A percentile compares a stretch with the other conserved stretches of the same genome.
These are phyloP conservation scores for Pichia gijzeniarum DNA, from an alignment of 805 yeast genomes.

Conservation along the genomic window DNA sequence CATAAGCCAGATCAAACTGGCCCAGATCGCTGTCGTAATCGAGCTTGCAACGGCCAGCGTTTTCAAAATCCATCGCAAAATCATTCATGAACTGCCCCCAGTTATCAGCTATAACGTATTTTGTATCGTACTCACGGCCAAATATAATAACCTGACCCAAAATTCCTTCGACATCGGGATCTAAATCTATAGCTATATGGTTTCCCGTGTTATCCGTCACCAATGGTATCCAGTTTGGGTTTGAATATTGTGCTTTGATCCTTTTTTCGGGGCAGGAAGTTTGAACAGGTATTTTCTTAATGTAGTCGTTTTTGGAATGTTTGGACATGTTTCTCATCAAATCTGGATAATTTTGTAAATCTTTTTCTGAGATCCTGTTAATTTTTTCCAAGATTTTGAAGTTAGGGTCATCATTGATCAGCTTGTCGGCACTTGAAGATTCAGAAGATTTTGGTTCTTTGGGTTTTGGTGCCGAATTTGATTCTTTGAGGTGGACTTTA, in stretches of 20 bases:
- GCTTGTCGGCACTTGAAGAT: background rate
- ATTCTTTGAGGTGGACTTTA: constrained; percentile 40
- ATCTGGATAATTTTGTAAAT: constrained; percentile 18
- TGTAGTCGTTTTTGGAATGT: constrained; percentile 27
- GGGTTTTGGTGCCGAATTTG: background rate
- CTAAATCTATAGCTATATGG: constrained; percentile 79
- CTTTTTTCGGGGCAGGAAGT: constrained; percentile 67
- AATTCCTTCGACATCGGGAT: constrained; percentile 64
- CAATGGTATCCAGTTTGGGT: constrained; percentile 83
- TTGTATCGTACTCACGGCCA: constrained; percentile 87
- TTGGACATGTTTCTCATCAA: constrained; percentile 24
- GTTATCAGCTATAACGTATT: constrained; percentile 71
- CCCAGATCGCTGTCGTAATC: constrained; percentile 8
- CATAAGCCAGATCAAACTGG: constrained; percentile 7
- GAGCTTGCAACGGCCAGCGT: constrained; percentile 4
- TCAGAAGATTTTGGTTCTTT: background rate
- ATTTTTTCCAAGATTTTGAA: constrained; percentile 17
- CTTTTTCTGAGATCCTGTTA: constrained; percentile 11
- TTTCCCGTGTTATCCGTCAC: constrained; percentile 83
- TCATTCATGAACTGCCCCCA: constrained; percentile 81
- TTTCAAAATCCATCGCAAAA: constrained; percentile 62
- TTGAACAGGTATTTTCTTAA: constrained; percentile 42
- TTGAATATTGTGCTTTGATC: constrained; percentile 66
- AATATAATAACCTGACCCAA: constrained; percentile 85
- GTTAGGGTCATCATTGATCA: constrained; percentile 15